Percentiles rank a stretch among this genome's conserved stretches.
phyloP scores from a whole-genome alignment of 768 basidiomycete genomes.

The Agrocybe praecox region DNA sequence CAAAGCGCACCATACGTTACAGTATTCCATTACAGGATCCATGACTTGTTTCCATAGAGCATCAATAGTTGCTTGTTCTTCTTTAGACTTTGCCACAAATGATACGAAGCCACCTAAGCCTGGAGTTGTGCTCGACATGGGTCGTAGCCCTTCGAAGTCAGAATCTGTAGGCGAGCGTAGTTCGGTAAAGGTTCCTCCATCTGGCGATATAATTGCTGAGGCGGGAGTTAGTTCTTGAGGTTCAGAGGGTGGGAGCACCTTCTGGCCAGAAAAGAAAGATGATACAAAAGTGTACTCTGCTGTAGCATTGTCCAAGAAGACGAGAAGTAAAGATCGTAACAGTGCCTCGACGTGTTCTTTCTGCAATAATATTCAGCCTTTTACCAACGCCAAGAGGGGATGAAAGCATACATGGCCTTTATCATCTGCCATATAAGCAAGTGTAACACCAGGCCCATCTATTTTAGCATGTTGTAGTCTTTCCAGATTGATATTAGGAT shows the following conservation, averaged over 20 bases:
- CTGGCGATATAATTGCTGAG: constrained; percentile 46
- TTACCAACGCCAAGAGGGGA: not conserved
- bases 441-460: constrained; percentile 78
- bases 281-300: constrained; percentile 90
- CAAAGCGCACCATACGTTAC: constrained; percentile 32
- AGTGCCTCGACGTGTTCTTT: constrained; percentile 85
- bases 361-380: constrained; percentile 30
- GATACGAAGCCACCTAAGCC: constrained; percentile 36
- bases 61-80: constrained; percentile 61
- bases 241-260: constrained; percentile 34
- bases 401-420: constrained; percentile 72
- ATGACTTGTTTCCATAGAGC: constrained; percentile 90
- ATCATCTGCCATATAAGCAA: constrained; percentile 90
- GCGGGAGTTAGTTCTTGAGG: constrained; percentile 35
- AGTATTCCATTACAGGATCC: constrained; percentile 89
- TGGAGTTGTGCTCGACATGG: constrained; percentile 30
- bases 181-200: constrained; percentile 40
- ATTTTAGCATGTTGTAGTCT: constrained; percentile 71
- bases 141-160: constrained; percentile 43
- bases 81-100: constrained; percentile 46
- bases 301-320: constrained; percentile 93
- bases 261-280: constrained; percentile 70
- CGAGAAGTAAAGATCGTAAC: constrained; percentile 82
- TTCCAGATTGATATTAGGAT: constrained; percentile 47
- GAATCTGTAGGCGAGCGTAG: constrained; percentile 48